Base-by-base conservation (phyloP, 148 eudicot genomes). In the Chenopodium berlandieri region DNA sequence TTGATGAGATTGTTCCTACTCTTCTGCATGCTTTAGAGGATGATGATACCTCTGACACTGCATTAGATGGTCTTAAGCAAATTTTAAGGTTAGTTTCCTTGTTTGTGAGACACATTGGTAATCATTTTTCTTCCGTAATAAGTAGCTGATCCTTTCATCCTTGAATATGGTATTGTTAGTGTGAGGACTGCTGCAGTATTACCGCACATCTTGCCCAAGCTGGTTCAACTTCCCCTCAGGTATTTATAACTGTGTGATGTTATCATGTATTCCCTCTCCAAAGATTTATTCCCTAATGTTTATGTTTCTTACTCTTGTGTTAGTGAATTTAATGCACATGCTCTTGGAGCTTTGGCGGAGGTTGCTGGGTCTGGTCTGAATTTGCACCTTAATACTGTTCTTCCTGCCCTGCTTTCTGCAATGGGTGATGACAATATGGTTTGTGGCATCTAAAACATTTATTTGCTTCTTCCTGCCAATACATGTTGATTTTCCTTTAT, bases 321-420 rank as follows among this genome's bases (percentile, higher is more conserved):
- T 81, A 96, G 99, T 82, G 98, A 94, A 80, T 92, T 96, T 86
- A 96, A 96, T 88, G 99, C 97, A 40, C 99, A 96, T 88, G 99
- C 99, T 84, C 87, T 96, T 81, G 99, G 98, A 84, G 99, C 99
- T 83, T 81, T 96, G 78, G 99, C 99, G 76, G 99, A 94, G 82
- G 99, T 96, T 84, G 99, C 99, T 23, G 99, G 99, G 30, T 84
- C 99, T 83, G 94, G 99, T 86, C 90, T 96, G 73, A 89, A 91
- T 82, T 86, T 85, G 82, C 99, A 96, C 78, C 97, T 96, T 80
- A 77, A 88, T 81, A 91, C 91, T 40, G 85, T 96, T 62, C 88
- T 96, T 82, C 99, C 99, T 74, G 92, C 98, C 69, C 87, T 96
- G 87, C 93, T 96, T 48, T 85, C 92, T 78, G 93, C 91, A 80